Evolutionary conservation across 2,329 filamentous ascomycete species (phyloP), one percentile per base, ranked within the genome.

Genomic region (Aaosphaeria arxii): DNA sequence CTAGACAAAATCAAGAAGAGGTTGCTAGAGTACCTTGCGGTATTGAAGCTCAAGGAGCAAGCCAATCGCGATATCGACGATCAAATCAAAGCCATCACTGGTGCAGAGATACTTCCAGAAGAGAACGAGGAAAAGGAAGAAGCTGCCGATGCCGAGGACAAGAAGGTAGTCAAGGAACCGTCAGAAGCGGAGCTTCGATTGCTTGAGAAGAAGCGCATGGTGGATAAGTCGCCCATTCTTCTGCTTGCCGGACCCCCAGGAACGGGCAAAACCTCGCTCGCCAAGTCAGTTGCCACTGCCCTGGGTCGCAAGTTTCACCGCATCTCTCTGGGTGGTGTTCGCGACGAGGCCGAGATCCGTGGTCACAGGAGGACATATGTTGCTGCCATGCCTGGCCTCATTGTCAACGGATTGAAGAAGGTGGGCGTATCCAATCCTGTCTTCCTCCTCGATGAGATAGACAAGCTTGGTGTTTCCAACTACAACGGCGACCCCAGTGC

Each of bases 1-100:
- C 77, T 99, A 11, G 91, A 97, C 52, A 95, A 92, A 71, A 92
- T 99, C 64, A 99, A 99, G 82, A 96, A 96, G 79, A 82, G 94
- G 40, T 73, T 99, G 24, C 80, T 99, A 5, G 95, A 97, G 69
- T 99, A 99, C 65, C 79, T 99, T 40, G 95, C 94, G 2, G 94
- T 99, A n/a, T 78, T 99, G 45, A 88, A 94, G 58, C 79, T 99
- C 48, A 99, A 97, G 77, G 91, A 96, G 66, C 85, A 88, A 24
- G 85, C 92, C 53, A 96, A 97, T 56, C 81, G 87, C 45, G 86
- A 89, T 45, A 78, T 96, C 13, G 88, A 96, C 46, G 81, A 83
- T 29, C 86, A 95, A 66, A 89, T 96, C 53, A 73, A 77, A 39
- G 71, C 79, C 5, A 73, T 82, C 3, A 74, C 74, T 31, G 74